Evolutionary conservation across 495 filamentous ascomycete species (phyloP), one percentile per base, ranked within the genome.

Genomic region (Xylaria scruposa): DNA sequence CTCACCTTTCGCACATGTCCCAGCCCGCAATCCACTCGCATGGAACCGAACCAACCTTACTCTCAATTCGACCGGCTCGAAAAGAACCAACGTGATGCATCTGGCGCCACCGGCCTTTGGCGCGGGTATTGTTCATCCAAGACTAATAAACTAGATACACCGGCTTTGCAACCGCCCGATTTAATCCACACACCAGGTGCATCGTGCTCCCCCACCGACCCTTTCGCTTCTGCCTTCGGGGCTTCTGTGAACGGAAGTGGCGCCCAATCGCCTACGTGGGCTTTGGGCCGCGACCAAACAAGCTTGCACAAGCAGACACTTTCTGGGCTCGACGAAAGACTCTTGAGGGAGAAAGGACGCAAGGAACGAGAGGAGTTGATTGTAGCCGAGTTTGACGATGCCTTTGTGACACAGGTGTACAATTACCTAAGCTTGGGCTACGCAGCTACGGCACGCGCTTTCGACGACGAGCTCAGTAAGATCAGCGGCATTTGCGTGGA

Each of bases 361-460:
- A 84, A 86, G 72, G 85, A 88, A 56, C 76, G 81, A 19, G 85
- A 86, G 71, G 85, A 89, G 51, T 76, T 84, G 42, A 85, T 92
- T 49, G 83, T 88, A 15, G 81, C 84, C 60, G 93, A 96, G 77
- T 94, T 94, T 74, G 79, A 90, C 70, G 93, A 97, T 79, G 85
- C 81, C n/a, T 95, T 97, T 81, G 89, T 97, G 51, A 97, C 94
- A 3, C 94, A 98, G 80, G 93, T 98, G 21, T 98, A 95, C 84
- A 97, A 98, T 78, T 98, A 98, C 81, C 85, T 98, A 17, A 97
- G 93, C 1, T 87, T 98, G 26, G 94, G 95, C 4, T 98, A 97
- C 78, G 93, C 94, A 9, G 89, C 92, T 19, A 86, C 94, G 33
- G 95, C 94, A 13, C 89, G 92, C 15, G 88, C 88, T 66, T 98